Base-by-base conservation (phyloP, 495 filamentous ascomycete genomes). In the Echria macrotheca region DNA sequence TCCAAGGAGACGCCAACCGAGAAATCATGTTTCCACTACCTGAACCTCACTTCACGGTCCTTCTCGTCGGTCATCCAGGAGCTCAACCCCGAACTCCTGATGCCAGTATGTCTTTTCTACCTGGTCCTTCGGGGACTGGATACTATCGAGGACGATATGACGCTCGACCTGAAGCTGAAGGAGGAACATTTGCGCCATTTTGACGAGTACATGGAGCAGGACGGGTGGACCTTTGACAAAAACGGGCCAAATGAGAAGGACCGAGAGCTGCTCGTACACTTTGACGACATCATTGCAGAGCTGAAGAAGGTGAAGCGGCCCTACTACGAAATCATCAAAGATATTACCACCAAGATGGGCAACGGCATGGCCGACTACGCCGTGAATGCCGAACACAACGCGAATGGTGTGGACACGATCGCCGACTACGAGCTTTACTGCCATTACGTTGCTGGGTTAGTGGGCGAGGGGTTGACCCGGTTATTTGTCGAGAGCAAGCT, bases 101-200 rank as follows among this genome's bases (percentile, higher is more conserved):
- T 96, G 28, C 89, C 94, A 1, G 76, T 98, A 37, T 82, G 80
- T 43, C 74, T 97, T n/a, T 98, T 98, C 77, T 98, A 98, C 69
- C 75, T 98, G 28, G 80, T 85, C 26, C 76, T 98, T 11, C 84
- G 93, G 42, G 94, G 85, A 7, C 77, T 98, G 38, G 93, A 98
- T 64, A 98, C 93, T 15, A 88, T 98, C 49, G 93, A 98, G 69
- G 93, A 98, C 76, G 93, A 98, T 67, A 97, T 96, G 80, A 95
- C 93, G 3, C 83, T 98, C 44, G 74, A 83, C 1, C 68, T 89
- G 8, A 73, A 74, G 47, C 80, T 76, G 52, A 98, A 98, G 73
- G 91, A 93, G 65, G 89, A 89, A 3, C 68, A 96, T 33, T 73
- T 98, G 25, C 78, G 93, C 25, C 72, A 84, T 31, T 98, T 98